A percentile compares a stretch with the other conserved stretches of the same genome.
phyloP scores from a whole-genome alignment of 257 asterid species.

The Mentha longifolia region DNA sequence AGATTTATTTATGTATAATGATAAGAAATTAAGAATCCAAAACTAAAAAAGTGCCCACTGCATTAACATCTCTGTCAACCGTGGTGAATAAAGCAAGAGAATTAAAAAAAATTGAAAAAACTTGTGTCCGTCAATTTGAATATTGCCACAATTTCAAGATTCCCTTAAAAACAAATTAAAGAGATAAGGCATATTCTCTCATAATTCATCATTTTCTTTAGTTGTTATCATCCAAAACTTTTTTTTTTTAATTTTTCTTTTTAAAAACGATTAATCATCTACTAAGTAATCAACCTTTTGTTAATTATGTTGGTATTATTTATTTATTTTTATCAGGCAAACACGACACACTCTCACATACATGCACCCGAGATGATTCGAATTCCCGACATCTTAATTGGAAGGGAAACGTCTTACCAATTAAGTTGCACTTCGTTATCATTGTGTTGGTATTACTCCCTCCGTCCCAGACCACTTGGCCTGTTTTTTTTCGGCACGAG shows the following conservation, averaged over 20 bases:
- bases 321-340: too few relatives aligned
- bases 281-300: not conserved
- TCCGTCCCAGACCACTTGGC: too few relatives aligned
- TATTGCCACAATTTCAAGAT: not conserved
- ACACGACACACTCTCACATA: too few relatives aligned
- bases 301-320: not conserved
- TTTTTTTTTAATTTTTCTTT: not conserved
- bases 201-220: too few relatives aligned
- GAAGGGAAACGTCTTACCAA: too few relatives aligned
- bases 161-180: not conserved
- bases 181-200: not conserved
- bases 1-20: not conserved
- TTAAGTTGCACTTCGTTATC: too few relatives aligned
- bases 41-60: not conserved
- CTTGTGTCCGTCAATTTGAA: slow-evolving; percentile 3
- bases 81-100: not conserved
- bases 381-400: too few relatives aligned
- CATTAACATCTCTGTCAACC: not conserved
- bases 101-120: not conserved
- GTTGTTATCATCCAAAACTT: not conserved
- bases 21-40: not conserved
- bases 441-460: too few relatives aligned
- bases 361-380: too few relatives aligned
- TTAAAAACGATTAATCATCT: not conserved
- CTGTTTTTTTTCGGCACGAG: too few relatives aligned